A percentile compares a stretch with the other conserved stretches of the same genome.
These are phyloP conservation scores for Rubroboletus satanas DNA, from an alignment of 768 basidiomycete species.

Conservation along the genomic window DNA sequence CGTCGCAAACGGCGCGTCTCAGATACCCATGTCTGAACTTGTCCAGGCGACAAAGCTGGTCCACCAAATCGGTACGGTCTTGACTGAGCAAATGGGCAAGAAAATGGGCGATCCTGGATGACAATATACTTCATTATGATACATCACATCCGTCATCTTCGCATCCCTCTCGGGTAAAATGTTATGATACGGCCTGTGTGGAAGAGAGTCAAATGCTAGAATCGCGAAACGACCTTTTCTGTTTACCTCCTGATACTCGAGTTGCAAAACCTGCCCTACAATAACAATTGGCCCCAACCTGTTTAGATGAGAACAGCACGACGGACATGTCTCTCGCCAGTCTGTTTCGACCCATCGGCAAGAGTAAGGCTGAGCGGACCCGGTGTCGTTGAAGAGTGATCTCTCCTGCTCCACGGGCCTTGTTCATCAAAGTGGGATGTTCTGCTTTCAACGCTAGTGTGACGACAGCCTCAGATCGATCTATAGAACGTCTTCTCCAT, in stretches of 20 bases:
- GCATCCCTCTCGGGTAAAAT: not conserved
- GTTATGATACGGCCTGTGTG: not conserved
- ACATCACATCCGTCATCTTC: conserved; percentile 47
- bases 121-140: conserved; percentile 3
- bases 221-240: not conserved
- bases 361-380: too few species aligned
- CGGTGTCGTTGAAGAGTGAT: not conserved
- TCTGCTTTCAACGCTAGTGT: not conserved
- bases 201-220: not conserved
- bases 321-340: not conserved
- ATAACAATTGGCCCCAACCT: not conserved
- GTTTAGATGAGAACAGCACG: not conserved
- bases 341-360: not conserved
- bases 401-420: not conserved
- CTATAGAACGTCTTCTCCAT: not conserved
- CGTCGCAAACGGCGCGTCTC: conserved; percentile 42
- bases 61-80: conserved; percentile 42
- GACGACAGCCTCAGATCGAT: not conserved
- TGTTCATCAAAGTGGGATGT: not conserved
- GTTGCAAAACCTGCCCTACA: not conserved
- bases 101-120: conserved; percentile 25
- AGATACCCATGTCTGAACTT: conserved; percentile 48
- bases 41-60: conserved; percentile 43
- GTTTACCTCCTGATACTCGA: not conserved
- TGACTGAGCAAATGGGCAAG: conserved; percentile 45